These are phyloP conservation scores for Botrytis paeoniae DNA, from an alignment of 2,329 filamentous ascomycete species.

Conservation along the genomic window DNA sequence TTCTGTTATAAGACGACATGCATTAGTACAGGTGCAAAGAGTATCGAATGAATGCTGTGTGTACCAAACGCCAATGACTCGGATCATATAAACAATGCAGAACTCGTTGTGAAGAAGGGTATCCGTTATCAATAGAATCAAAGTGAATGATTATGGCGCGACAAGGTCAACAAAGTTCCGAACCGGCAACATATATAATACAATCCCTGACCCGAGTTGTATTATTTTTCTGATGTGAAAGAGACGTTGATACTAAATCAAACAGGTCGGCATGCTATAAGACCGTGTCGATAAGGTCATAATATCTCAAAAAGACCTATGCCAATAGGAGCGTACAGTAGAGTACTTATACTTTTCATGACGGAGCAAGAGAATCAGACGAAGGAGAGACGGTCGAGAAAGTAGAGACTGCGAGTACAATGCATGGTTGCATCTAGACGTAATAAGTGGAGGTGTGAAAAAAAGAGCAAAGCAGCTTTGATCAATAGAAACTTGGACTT, in stretches of 20 bases:
- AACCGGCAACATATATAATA: not conserved
- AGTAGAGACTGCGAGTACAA: constrained; percentile 8
- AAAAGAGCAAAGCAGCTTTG: constrained; percentile 7
- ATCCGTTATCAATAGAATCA: not conserved
- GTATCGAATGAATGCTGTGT: not conserved
- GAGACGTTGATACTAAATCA: not conserved
- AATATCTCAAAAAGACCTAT: constrained; percentile 1
- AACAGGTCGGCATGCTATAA: not conserved
- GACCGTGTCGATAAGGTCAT: constrained; percentile 11
- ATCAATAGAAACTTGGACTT: not conserved
- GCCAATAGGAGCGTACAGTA: not conserved
- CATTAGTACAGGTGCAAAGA: not conserved
- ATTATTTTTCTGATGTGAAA: not conserved
- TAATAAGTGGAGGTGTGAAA: constrained; percentile 12
- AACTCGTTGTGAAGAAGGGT: not conserved
- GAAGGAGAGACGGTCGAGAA: not conserved
- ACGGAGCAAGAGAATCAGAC: not conserved
- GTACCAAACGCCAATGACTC: not conserved
- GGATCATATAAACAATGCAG: not conserved
- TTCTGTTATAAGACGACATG: constrained; percentile 12
- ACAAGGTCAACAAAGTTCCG: not conserved
- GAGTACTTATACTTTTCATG: constrained; percentile 18
- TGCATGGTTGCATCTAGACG: constrained; percentile 18
- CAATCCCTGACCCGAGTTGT: not conserved
- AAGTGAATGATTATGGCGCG: not conserved